Conservation (phyloP, 805 yeast genomes). For the Zygosaccharomyces siamensis region DNA sequence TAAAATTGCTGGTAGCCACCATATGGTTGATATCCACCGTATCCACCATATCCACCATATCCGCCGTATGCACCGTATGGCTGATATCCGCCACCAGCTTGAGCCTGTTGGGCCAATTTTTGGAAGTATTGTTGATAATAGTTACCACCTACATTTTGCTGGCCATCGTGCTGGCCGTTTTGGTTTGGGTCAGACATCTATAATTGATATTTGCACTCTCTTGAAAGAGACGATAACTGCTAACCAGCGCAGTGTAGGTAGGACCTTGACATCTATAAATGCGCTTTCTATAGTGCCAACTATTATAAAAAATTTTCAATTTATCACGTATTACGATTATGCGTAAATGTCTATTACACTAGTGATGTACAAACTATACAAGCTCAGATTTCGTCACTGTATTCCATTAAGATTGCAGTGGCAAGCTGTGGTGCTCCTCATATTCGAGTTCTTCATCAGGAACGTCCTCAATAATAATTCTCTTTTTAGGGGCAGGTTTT, state of each 20-base stretch:
- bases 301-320: conserved; percentile 6
- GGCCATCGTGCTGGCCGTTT: conserved; percentile 31
- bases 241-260: neutral
- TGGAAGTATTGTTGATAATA: conserved; percentile 26
- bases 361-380: neutral
- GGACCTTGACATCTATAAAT: neutral
- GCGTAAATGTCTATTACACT: neutral
- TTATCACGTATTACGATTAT: conserved; percentile 1
- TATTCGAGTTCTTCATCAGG: conserved; percentile 45
- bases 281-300: neutral
- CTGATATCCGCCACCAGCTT: conserved; percentile 23
- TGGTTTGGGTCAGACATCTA: conserved; percentile 21
- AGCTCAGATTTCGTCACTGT: neutral
- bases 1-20: conserved; percentile 24
- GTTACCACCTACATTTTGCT: conserved; percentile 16
- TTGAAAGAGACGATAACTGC: neutral
- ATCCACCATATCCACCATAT: conserved; percentile 23
- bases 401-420: conserved; percentile 16
- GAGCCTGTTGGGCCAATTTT: conserved; percentile 26
- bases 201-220: neutral
- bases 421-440: conserved; percentile 42
- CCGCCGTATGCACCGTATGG: conserved; percentile 19
- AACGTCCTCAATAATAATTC: conserved; percentile 44
- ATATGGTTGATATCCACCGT: conserved; percentile 21
- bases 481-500: conserved; percentile 40